A percentile compares a stretch with the other conserved stretches of the same genome.
Evolutionary conservation across 108 stramenopile species (phyloP).

Genomic region (Pseudonitzschia pungens): DNA sequence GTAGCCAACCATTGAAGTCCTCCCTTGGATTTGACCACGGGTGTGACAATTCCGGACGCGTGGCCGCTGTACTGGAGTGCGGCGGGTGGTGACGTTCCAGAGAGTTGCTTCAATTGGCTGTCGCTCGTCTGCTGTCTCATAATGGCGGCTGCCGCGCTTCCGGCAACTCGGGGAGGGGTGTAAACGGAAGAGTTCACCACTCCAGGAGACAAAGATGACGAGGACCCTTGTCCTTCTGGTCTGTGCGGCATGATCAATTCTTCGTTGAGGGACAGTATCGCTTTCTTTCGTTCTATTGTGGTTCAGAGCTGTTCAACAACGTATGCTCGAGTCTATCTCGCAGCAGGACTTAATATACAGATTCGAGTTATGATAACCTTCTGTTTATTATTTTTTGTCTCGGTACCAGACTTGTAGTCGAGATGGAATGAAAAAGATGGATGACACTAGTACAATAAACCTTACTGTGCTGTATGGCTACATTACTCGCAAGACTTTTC

Average conservation of each 20-base stretch:
- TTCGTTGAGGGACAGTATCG: not conserved
- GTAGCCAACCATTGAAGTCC: not conserved
- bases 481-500: too few relatives aligned
- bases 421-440: too few relatives aligned
- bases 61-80: not conserved
- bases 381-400: too few relatives aligned
- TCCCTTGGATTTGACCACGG: not conserved
- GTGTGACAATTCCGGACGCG: conserved; percentile 2
- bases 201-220: not conserved
- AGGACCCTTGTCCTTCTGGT: conserved; percentile 24
- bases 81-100: not conserved
- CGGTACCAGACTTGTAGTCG: too few relatives aligned
- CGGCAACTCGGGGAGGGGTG: conserved; percentile 18
- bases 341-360: too few relatives aligned
- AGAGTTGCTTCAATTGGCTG: not conserved
- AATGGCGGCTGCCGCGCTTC: conserved; percentile 27
- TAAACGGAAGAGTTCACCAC: conserved; percentile 2
- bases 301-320: not conserved
- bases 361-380: too few relatives aligned
- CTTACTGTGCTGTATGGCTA: too few relatives aligned
- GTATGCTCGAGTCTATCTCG: conserved; percentile 7
- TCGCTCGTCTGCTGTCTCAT: conserved; percentile 24
- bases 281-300: too few relatives aligned
- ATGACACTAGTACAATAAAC: too few relatives aligned
- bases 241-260: conserved; percentile 23